Conservation (phyloP, 495 filamentous ascomycete genomes). For the Hyaloscypha bicolor region DNA sequence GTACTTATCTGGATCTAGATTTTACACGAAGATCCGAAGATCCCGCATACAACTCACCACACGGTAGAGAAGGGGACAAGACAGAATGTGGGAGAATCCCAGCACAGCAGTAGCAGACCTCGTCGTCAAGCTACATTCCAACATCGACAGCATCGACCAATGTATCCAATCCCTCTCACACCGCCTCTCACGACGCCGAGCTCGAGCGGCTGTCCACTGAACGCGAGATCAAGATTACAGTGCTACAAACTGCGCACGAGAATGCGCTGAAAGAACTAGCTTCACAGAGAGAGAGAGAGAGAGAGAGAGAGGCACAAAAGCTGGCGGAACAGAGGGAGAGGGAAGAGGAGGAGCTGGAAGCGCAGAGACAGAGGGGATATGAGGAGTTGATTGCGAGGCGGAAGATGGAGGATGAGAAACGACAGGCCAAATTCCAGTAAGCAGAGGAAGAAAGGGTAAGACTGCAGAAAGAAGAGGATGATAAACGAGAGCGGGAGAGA, state of each 20-base stretch:
- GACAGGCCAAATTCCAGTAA: constrained; percentile 5
- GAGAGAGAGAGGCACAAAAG: constrained; percentile 2
- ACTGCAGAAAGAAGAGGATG: constrained; percentile 19
- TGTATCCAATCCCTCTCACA: constrained; percentile 19
- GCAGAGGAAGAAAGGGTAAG: constrained; percentile 21
- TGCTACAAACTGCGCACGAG: constrained; percentile 12
- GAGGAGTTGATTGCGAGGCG: constrained; percentile 26
- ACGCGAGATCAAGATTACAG: constrained; percentile 18
- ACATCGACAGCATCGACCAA: constrained; percentile 27
- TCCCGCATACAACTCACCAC: neutral
- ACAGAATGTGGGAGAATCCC: no score
- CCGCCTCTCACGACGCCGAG: constrained; percentile 22
- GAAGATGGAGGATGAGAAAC: constrained; percentile 25
- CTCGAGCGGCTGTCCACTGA: constrained; percentile 17
- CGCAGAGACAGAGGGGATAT: constrained; percentile 24
- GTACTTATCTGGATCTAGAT: neutral
- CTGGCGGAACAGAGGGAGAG: constrained; percentile 16
- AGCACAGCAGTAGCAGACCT: constrained; percentile 22
- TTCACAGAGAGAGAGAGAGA: constrained; percentile 5
- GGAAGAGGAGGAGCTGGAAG: constrained; percentile 25
- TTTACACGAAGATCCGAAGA: neutral
- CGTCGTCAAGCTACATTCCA: constrained; percentile 21
- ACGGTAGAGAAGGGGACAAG: no score
- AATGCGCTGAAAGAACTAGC: constrained; percentile 5
- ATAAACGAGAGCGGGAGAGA: constrained; percentile 12